Base-by-base conservation (phyloP, 345 rosid species). In the Aquilaria yunnanensis region DNA sequence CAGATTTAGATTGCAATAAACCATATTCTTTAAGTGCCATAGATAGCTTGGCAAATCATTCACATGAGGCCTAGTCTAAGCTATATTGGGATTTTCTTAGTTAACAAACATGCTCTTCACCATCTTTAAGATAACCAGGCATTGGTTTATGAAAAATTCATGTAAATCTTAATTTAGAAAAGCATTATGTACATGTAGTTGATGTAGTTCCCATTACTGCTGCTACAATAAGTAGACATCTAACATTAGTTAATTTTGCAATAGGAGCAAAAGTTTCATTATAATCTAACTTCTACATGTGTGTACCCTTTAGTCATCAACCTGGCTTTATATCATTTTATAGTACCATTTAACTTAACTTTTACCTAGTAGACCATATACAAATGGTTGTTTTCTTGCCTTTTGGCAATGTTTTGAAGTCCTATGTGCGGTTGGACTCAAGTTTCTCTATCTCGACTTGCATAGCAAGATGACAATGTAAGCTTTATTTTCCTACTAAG, bases 11-110 rank as follows among this genome's bases (percentile, higher is more conserved):
- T 11, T 59, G 50, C 3, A 6, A 12, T 4, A 59, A 59, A 0
- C 51, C 51, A 9, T n/a, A n/a, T 1, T 16, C 2, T 3, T 45
- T 14, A 3, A 58, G 8, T n/a, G 50, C 14, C 9, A 2, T 37
- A 3, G 61, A 13, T 8, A 58, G 12, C 16, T 58, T 58, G 8
- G n/a, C 50, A 58, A 58, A 41, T 61, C 53, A 64, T 1, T 56
- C 12, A 2, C 54, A 23, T 1, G 54, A 56, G 13, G 54, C 60
- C 13, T 64, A 45, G 5, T 64, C 46, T 4, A 64, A 14, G 9
- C 60, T 53, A 64, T 64, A 64, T 1, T 54, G 34, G 2, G 61
- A 64, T 12, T 55, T 64, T 2, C 32, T 33, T 9, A 64, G 54
- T 3, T 33, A 2, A 46, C 60, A 64, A n/a, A 64, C 68, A 14